Base-by-base conservation (phyloP, 1,284 basidiomycete genomes). In the Ceratobasidium sp. region DNA sequence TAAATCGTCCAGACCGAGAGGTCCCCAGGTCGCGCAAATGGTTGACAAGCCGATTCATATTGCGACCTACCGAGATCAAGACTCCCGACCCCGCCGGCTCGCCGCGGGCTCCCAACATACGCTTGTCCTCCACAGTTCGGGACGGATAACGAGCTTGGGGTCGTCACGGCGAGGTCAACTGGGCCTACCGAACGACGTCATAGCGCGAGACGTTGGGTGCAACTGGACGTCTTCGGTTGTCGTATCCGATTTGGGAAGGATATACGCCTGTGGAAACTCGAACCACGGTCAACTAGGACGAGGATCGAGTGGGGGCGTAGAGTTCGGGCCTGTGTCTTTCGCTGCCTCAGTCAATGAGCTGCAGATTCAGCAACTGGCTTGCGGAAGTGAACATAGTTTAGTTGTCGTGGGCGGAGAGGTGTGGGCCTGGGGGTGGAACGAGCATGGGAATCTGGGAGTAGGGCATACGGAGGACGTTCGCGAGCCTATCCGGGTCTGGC, bases 351-450 rank as follows among this genome's bases (percentile, higher is more conserved):
- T 10, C 40, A 25, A 20, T 35, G 31, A 47, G 68, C 56, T 5
- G 35, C 45, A 47, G 47, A 72, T 82, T n/a, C 68, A 73, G 31
- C 71, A 75, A n/a, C 71, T 87, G 25, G 80, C 79, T 0, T 90
- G 90, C 69, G 94, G 94, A 5, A 92, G 91, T 73, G 94, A 96
- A 76, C 94, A 96, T 77, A 83, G 92, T 2, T 78, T 96, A 1
- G 79, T 84, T 15, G 68, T 81, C 12, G 69, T 73, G 27, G 70
- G 57, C 43, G 17, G 32, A 7, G 84, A 85, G 71, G 84, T 94
- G 0, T 91, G 86, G 84, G 89, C 86, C 0, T 96, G 94, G 89
- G 94, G 94, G 0, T 96, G 94, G 94, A 97, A 96, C 77, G 94
- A 97, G 77, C 94, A 96, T 76, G 94, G 94, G 12, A 97, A 96